phyloP scores from a whole-genome alignment of 306 rosid genomes.

The Fagus sylvatica region DNA sequence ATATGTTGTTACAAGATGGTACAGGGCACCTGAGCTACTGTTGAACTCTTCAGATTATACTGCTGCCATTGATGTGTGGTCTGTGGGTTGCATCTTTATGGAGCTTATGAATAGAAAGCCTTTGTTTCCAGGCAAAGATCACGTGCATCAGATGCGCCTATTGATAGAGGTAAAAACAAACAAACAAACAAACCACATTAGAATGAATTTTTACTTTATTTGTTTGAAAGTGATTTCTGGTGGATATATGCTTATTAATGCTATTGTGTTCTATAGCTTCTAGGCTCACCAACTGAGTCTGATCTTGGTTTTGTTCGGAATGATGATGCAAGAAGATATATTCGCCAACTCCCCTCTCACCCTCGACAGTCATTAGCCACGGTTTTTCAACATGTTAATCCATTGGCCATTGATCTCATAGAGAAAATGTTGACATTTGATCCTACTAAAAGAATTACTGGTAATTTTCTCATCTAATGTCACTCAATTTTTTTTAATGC shows the following conservation, averaged over 20 bases:
- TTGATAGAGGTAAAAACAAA: conserved; percentile 75
- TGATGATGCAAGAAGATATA: conserved; percentile 85
- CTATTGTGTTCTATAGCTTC: conserved; percentile 58
- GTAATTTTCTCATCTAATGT: conserved; percentile 43
- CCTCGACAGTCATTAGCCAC: conserved; percentile 77
- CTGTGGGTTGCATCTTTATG: conserved; percentile 95
- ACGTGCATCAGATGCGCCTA: conserved; percentile 94
- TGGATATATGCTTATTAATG: conserved; percentile 34
- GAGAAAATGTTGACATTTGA: conserved; percentile 93
- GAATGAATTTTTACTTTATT: conserved; percentile 10
- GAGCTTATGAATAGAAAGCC: conserved; percentile 98
- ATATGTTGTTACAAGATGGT: conserved; percentile 97
- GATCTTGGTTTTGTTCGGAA: conserved; percentile 76
- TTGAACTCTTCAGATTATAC: conserved; percentile 96
- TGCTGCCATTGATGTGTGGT: conserved; percentile 93
- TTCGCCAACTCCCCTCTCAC: conserved; percentile 69
- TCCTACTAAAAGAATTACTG: conserved; percentile 87
- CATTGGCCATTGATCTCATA: conserved; percentile 79
- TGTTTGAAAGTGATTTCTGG: conserved; percentile 10
- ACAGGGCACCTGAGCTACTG: conserved; percentile 92
- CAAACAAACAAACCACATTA: background rate
- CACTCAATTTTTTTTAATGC: conserved; percentile 4
- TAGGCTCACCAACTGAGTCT: conserved; percentile 95
- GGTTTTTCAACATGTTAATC: conserved; percentile 86
- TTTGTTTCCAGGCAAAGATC: conserved; percentile 84